Evolutionary conservation across 2,329 filamentous ascomycete species (phyloP), one percentile per base, ranked within the genome.

Genomic region (Fusarium udum): DNA sequence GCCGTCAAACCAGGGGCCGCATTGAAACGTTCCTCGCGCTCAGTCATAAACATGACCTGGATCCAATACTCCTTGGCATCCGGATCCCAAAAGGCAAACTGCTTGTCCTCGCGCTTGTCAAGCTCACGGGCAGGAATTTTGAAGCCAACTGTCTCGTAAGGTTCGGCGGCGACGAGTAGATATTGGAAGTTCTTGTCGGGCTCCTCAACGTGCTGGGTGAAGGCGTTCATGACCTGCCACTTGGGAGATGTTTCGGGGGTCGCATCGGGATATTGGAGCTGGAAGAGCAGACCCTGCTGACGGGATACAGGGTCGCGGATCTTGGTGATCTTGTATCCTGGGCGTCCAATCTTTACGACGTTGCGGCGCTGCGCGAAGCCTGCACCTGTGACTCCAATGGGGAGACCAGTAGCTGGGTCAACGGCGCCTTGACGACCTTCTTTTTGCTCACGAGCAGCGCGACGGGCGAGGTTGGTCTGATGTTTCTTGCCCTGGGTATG

Each of bases 401-500:
- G 93, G 43, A 93, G 82, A 3, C 90, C 91, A 15, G 91, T 92
- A 60, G 92, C 86, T 26, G 90, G 89, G 79, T 92, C 91, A 75
- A 92, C 85, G 68, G 92, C 71, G 32, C 72, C 88, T 43, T 87
- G 87, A 69, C 92, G 92, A 57, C 95, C 95, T 78, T 98, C 93
- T 81, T 95, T 94, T 81, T 97, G 93, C 83, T 99, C 96, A 79
- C 95, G 92, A n/a, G 96, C 96, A 13, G 95, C 96, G 79, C 96
- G 94, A 15, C 96, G 92, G 34, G 96, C 96, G 59, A 99, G 91
- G 84, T 99, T 99, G 68, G 96, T 98, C 86, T 99, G 96, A 85
- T 99, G 96, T 86, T 99, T 99, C 81, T 96, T 94, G 66, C 96
- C 96, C 84, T 99, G 96, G 7, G 96, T 99, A 85, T 99, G 96